phyloP scores from a whole-genome alignment of 768 basidiomycete genomes.

The Suillus discolor region DNA sequence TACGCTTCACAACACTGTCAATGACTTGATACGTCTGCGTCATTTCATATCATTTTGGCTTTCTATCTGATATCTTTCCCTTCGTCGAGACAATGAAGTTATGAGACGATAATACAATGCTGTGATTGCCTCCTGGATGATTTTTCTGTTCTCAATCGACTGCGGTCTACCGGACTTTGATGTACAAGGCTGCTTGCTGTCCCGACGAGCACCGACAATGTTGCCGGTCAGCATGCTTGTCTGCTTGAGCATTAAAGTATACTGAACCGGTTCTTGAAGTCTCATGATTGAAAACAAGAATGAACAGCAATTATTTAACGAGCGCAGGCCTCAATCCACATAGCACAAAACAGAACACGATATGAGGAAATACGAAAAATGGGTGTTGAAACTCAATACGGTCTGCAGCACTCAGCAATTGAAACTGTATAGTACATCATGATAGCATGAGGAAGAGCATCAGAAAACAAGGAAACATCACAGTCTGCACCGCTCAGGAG shows the following conservation, averaged over 20 bases:
- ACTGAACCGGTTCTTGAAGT: neutral
- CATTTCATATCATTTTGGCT: neutral
- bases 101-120: neutral
- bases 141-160: neutral
- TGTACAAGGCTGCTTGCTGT: too few species aligned
- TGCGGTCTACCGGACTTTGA: neutral
- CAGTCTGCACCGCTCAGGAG: neutral
- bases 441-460: neutral
- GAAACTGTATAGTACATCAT: neutral
- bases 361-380: neutral
- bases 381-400: neutral
- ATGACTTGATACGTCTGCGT: neutral
- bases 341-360: neutral
- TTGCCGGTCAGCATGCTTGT: neutral
- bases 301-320: neutral
- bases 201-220: neutral
- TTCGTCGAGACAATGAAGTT: neutral
- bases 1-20: neutral
- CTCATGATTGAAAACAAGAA: neutral
- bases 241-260: neutral
- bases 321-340: neutral
- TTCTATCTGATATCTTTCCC: neutral
- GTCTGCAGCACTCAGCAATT: neutral
- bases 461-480: neutral
- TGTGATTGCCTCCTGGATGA: too few species aligned